Evolutionary conservation across 331 rosid genomes (phyloP), one percentile per base, ranked within the genome.

Genomic region (Quercus tomentella): DNA sequence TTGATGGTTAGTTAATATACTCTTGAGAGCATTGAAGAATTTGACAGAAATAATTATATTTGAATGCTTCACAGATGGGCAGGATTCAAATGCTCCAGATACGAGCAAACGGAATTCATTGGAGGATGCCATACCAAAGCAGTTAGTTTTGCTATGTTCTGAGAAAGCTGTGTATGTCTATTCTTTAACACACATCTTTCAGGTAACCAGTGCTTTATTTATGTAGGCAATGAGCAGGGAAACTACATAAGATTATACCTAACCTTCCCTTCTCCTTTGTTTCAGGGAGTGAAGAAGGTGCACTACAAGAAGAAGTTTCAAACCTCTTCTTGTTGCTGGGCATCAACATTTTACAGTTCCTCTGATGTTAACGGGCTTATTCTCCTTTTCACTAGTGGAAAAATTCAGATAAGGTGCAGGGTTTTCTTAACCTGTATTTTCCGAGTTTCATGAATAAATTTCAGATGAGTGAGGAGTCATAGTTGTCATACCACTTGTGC

Each of bases 251-350:
- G 62, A 76, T 79, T 30, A 84, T 82, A 62, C 72, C 56, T 58
- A 41, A 56, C 72, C 54, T 55, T 58, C 23, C 35, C 30, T 70
- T 66, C 26, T 69, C 56, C 60, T 62, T 31, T 60, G 76, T 82
- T 65, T 76, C 81, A 93, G 97, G 97, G 97, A 77, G 76, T 93
- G 41, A 95, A 93, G 91, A 95, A 89, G 87, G 99, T 95, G 77
- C 88, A 88, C 55, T 35, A 84, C 87, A 95, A 95, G 88, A 95
- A 91, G 82, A 94, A 91, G 85, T 95, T 87, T 65, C 91, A 84
- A 35, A 83, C 91, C 74, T 84, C 92, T 22, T 87, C 88, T 31
- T 95, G 99, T 89, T 95, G 92, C 76, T 95, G 96, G 96, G 96
- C 96, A 61, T 91, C 97, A 1, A 88, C 94, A 72, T 91, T 95